Base-by-base conservation (phyloP, 2,329 filamentous ascomycete species). In the Passalora sequoiae region DNA sequence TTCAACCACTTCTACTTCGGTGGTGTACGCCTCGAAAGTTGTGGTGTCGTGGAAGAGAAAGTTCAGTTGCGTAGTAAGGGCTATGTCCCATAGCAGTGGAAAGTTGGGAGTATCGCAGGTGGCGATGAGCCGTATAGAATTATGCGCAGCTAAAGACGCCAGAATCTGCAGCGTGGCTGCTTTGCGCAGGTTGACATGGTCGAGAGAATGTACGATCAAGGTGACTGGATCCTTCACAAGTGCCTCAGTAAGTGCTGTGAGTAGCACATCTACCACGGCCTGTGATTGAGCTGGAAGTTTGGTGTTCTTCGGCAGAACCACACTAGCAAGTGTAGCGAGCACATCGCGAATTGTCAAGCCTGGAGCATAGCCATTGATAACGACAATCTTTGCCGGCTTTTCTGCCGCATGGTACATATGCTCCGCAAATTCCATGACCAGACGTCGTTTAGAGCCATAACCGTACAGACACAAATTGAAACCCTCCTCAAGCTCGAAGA, bases 41-140 rank as follows among this genome's bases (percentile, higher is more conserved):
- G 92, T 97, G 58, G 84, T 84, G 68, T 98, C 89, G 69, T 98
- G 92, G 66, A 94, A 96, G 20, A 88, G 71, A 55, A 96, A 89
- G 63, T 86, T 85, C 66, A 89, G 87, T 20, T 85, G 79, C 12
- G 87, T 83, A 35, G 86, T 83, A n/a, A 89, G 74, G 42, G 82
- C 83, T 40, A 86, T 83, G 66, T 96, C 89, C 89, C 91, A 98
- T 38, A 97, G 75, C 1, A 96, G 69, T 1, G 87, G 72, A 60
- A 95, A 95, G 57, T 86, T 87, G 5, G 89, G 88, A 6, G 87
- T 89, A 66, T 97, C 91, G 43, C 84, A 84, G 1, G 89, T 94
- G 55, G 84, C 86, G 21, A 94, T 66, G 19, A 97, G 71, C 40
- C 75, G 78, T 49, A 97, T 75, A 28, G 74, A 74, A 1, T 83